phyloP scores from a whole-genome alignment of 805 yeast species.

The Candida boidinii region DNA sequence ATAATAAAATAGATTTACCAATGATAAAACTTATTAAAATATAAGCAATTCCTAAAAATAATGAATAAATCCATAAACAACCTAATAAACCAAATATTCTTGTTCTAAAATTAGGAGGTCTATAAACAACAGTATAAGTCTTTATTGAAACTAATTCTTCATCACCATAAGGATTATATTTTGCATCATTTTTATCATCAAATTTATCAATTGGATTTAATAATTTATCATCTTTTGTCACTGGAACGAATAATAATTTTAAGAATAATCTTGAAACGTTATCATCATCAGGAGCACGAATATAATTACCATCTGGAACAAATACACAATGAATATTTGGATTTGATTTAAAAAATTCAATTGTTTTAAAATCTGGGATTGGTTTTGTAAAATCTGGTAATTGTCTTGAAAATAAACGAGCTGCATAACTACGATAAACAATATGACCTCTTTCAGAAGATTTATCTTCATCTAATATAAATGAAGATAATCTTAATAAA shows the following conservation, averaged over 20 bases:
- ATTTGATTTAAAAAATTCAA: conserved; percentile 31
- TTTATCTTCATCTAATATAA: conserved; percentile 54
- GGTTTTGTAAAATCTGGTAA: conserved; percentile 47
- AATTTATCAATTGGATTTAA: conserved; percentile 38
- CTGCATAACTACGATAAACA: conserved; percentile 36
- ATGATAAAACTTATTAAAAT: conserved; percentile 12
- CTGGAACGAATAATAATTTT: conserved; percentile 68
- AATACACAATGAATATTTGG: conserved; percentile 43
- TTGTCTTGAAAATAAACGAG: neutral
- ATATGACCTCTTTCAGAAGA: conserved; percentile 66
- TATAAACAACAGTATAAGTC: conserved; percentile 67
- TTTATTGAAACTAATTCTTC: conserved; percentile 24
- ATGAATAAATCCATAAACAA: conserved; percentile 37
- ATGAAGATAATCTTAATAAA: conserved; percentile 69
- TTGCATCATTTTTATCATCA: conserved; percentile 20
- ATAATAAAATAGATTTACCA: conserved; percentile 14
- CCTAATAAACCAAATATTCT: conserved; percentile 44
- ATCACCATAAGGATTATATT: conserved; percentile 25
- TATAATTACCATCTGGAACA: conserved; percentile 72
- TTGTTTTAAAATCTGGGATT: conserved; percentile 38
- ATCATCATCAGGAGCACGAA: conserved; percentile 84
- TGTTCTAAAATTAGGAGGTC: conserved; percentile 68
- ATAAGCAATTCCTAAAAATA: conserved; percentile 20
- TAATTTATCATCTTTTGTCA: conserved; percentile 68
- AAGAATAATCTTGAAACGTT: conserved; percentile 59